Base-by-base conservation (phyloP, 2,329 filamentous ascomycete species). In the Colletotrichum sp. region DNA sequence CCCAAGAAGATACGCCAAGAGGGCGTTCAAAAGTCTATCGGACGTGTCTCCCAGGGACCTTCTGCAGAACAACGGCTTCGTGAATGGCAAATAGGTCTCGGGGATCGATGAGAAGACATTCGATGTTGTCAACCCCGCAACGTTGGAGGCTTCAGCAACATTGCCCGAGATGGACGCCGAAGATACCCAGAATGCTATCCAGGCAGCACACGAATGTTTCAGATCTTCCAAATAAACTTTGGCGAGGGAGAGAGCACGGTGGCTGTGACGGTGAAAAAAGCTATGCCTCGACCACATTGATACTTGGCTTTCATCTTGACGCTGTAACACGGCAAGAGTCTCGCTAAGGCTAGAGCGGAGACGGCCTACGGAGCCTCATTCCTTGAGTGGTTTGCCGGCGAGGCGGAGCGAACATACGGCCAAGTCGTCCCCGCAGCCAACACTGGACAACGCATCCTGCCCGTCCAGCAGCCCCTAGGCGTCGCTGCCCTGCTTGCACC, bases 261-360 rank as follows among this genome's bases (percentile, higher is more conserved):
- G 65, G 0, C 4, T 75, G 57, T 16, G 70, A 5, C 69, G 34
- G 67, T 65, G 44, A 0, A 68, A 67, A 0, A 27, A 8, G 1
- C 13, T 69, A 0, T 72, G 67, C 29, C 59, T 68, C 2, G n/a
- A 55, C 7, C 44, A 71, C 29, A 55, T 39, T 6, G 61, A 65
- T 1, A 71, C n/a, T 29, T 77, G 0, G 76, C 92, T 0, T 92
- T 88, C 59, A 84, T 95, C 69, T 91, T 94, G 77, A 93, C 92
- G 36, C 92, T 92, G 88, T 92, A 95, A 84, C 94, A 94, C 78
- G 93, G 92, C 32, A 94, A 94, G 84, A 91, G 93, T 1, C 79
- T 92, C 5, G 88, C 89, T 6, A 91, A 93, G 77, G 89, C 92
- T 5, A 89, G 89, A 80, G 90, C 90, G 25, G 91, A 92, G 81